Base-by-base conservation (phyloP, 2,329 filamentous ascomycete species). In the Venturia asperata region DNA sequence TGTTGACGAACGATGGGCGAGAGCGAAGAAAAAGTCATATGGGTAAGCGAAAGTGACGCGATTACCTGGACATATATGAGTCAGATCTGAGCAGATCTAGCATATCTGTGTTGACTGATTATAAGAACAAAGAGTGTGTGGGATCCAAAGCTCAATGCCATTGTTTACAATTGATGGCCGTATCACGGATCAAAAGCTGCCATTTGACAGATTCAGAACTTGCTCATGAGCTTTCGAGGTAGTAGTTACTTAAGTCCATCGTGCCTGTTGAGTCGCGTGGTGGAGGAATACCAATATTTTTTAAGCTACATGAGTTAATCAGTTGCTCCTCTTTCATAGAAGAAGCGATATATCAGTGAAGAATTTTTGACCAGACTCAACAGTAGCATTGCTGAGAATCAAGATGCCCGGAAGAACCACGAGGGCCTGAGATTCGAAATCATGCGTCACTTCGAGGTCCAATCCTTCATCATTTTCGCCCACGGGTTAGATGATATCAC, bases 31-130 rank as follows among this genome's bases (percentile, higher is more conserved):
- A 41, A 11, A 15, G 39, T 41, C 4, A 41, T 41, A 10, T 41
- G 9, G 9, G 15, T 41, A 15, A 41, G 15, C 39, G 39, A 15
- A 41, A 10, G 39, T 11, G 45, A 21, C 9, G 45, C 24, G 45
- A 21, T 21, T 47, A 9, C 4, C 45, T 21, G n/a, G 43, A 47
- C 6, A 19, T 6, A 47, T 10, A 21, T 21, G 7, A 49, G 47
- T 27, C 47, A 52, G 21, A 52, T 52, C 47, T 52, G 47, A 52
- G 13, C 13, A 52, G 47, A 27, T 52, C 47, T 52, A n/a, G 47
- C 47, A 17, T 15, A 21, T 52, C 27, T 27, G 47, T 13, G 21
- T 58, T 21, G 30, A 37, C 19, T 3, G n/a, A 15, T 6, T 58
- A 6, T 11, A n/a, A 19, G 52, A 58, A 58, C 52, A 39, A 58